phyloP scores from a whole-genome alignment of 1,139 yeast genomes.

The Suhomyces wounanorum region DNA sequence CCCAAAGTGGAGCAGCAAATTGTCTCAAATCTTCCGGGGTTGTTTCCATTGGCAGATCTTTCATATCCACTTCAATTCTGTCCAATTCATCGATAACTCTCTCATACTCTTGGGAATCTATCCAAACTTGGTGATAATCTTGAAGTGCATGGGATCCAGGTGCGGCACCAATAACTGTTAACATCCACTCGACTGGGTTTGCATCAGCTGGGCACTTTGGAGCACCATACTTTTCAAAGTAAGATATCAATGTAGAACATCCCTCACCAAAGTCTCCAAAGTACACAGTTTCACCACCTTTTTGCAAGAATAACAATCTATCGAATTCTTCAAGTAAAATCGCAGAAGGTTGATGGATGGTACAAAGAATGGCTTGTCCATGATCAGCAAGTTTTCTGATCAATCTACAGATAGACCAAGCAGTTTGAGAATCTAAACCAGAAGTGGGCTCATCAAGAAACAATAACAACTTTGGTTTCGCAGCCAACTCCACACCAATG shows the following conservation, averaged over 20 bases:
- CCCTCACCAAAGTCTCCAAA: constrained; percentile 75
- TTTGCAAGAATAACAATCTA: constrained; percentile 48
- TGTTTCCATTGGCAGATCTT: constrained; percentile 7
- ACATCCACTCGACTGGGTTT: constrained; percentile 60
- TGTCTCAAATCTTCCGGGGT: constrained; percentile 28
- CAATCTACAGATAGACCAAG: constrained; percentile 46
- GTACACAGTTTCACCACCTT: constrained; percentile 70
- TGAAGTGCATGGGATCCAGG: constrained; percentile 38
- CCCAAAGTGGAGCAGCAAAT: constrained; percentile 48
- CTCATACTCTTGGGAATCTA: constrained; percentile 29
- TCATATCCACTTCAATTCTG: constrained; percentile 26
- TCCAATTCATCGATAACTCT: constrained; percentile 27
- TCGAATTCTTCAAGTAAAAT: constrained; percentile 65
- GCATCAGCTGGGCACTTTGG: constrained; percentile 45
- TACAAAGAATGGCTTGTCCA: constrained; percentile 48
- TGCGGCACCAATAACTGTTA: constrained; percentile 49
- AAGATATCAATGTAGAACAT: constrained; percentile 49
- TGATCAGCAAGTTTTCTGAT: constrained; percentile 44
- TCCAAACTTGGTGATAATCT: constrained; percentile 38
- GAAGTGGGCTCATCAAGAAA: constrained; percentile 53
- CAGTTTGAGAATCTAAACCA: constrained; percentile 47
- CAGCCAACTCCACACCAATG: constrained; percentile 44
- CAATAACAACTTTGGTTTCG: constrained; percentile 39
- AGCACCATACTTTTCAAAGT: constrained; percentile 59
- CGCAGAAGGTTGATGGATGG: constrained; percentile 48